Evolutionary conservation across 73 alveolate genomes (phyloP).

Genomic region (Uronychia setigera): DNA sequence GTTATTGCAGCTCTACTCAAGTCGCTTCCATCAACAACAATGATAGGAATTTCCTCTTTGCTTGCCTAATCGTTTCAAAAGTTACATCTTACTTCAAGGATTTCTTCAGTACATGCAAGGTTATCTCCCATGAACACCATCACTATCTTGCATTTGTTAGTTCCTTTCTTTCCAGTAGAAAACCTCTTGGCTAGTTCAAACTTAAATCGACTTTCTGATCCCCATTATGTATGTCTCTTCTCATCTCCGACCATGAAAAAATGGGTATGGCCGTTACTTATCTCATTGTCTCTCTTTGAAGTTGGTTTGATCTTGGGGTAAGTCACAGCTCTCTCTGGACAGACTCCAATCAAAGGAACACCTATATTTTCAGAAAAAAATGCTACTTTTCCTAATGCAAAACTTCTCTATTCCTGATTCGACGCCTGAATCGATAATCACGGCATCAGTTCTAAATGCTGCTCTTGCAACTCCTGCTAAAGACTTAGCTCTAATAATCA

Average conservation of each 20-base stretch:
- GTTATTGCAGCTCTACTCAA: constrained; percentile 46
- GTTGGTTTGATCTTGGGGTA: constrained; percentile 95
- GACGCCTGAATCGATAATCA: constrained; percentile 93
- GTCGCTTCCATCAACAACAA: constrained; percentile 29
- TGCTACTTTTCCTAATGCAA: constrained; percentile 87
- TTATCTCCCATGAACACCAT: constrained; percentile 69
- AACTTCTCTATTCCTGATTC: constrained; percentile 95
- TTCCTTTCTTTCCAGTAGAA: constrained; percentile 72
- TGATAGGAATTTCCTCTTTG: background rate
- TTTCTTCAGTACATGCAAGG: constrained; percentile 53
- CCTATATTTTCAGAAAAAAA: constrained; percentile 25
- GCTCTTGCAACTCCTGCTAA: constrained; percentile 98
- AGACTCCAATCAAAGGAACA: constrained; percentile 93
- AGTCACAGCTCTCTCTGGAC: constrained; percentile 94
- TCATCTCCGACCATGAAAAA: constrained; percentile 80
- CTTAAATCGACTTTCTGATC: constrained; percentile 80
- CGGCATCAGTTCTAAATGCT: constrained; percentile 95
- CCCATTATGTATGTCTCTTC: constrained; percentile 81
- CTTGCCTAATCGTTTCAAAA: constrained; percentile 29
- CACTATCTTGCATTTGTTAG: constrained; percentile 47
- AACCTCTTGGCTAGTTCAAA: constrained; percentile 82
- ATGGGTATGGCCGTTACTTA: constrained; percentile 97
- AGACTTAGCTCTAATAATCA: constrained; percentile 64
- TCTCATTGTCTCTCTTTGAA: constrained; percentile 84
- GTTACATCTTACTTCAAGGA: background rate